These are phyloP conservation scores for Atkinsonella texensis DNA, from an alignment of 2,329 filamentous ascomycete genomes.

Conservation along the genomic window DNA sequence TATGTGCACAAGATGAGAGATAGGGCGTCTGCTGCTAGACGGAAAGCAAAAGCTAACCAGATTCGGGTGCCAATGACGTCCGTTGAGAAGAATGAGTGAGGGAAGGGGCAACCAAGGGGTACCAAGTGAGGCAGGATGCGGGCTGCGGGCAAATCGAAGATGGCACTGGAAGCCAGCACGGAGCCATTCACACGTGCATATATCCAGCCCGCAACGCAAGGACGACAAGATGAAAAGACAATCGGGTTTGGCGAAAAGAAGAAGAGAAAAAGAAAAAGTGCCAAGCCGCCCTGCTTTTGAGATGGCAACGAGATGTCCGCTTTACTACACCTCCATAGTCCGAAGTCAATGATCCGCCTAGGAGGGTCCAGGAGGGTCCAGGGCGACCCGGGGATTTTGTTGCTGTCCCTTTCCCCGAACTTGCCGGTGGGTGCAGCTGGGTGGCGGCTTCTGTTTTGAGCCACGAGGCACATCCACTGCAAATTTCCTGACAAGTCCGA, in stretches of 20 bases:
- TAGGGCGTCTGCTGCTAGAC: neutral
- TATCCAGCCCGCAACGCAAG: neutral
- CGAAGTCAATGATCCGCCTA: neutral
- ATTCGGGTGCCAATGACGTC: neutral
- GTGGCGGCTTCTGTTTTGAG: neutral
- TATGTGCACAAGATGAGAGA: neutral
- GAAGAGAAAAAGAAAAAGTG: neutral
- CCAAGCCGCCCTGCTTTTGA: neutral
- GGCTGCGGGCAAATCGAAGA: neutral
- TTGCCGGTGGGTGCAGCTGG: constrained; percentile 1
- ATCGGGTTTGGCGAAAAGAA: neutral
- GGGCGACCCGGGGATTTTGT: neutral
- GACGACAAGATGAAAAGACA: neutral
- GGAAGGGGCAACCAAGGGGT: neutral
- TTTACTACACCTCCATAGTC: neutral
- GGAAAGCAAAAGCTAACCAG: neutral
- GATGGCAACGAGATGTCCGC: neutral
- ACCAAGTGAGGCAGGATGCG: neutral
- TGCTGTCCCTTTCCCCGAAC: constrained; percentile 1
- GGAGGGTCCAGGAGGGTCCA: neutral
- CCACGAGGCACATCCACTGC: neutral
- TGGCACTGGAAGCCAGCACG: neutral
- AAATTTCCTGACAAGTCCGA: neutral
- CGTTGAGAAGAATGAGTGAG: neutral
- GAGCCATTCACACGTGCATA: neutral